Percentiles rank a stretch among this genome's conserved stretches.
phyloP scores from a whole-genome alignment of 805 yeast genomes.

The Candida xyloterini region DNA sequence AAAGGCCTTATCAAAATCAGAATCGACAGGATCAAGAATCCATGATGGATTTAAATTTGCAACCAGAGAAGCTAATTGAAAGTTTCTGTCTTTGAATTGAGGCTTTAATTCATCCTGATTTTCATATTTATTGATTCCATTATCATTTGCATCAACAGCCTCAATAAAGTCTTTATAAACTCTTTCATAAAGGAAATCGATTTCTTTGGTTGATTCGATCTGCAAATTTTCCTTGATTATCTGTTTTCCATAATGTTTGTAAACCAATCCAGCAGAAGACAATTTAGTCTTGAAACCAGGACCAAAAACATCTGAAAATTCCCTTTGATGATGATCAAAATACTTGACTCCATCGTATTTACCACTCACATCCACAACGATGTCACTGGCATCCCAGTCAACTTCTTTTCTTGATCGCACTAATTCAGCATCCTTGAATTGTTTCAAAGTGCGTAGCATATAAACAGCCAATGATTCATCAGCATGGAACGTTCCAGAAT shows the following conservation, averaged over 20 bases:
- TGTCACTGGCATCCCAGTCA: slow-evolving; percentile 82
- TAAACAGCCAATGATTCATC: slow-evolving; percentile 94
- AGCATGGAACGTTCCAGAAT: slow-evolving; percentile 93
- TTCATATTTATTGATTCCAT: slow-evolving; percentile 76
- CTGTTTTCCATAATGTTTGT: slow-evolving; percentile 78
- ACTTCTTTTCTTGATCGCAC: slow-evolving; percentile 81
- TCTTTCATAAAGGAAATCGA: slow-evolving; percentile 66
- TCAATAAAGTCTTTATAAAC: slow-evolving; percentile 87
- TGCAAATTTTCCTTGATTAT: slow-evolving; percentile 55
- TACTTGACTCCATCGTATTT: slow-evolving; percentile 80
- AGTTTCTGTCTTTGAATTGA: slow-evolving; percentile 66
- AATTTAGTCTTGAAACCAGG: slow-evolving; percentile 67
- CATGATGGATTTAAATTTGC: slow-evolving; percentile 82
- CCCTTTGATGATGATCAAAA: slow-evolving; percentile 97
- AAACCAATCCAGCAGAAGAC: slow-evolving; percentile 91
- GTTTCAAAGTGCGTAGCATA: slow-evolving; percentile 71
- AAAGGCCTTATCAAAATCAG: slow-evolving; percentile 64
- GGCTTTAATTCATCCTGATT: slow-evolving; percentile 50
- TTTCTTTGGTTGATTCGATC: slow-evolving; percentile 37
- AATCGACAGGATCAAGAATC: slow-evolving; percentile 67
- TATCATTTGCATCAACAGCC: slow-evolving; percentile 93
- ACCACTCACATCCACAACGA: slow-evolving; percentile 94
- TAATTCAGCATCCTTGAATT: slow-evolving; percentile 60
- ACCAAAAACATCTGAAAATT: slow-evolving; percentile 72
- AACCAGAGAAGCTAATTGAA: slow-evolving; percentile 75